Evolutionary conservation across 768 basidiomycete genomes (phyloP).

Genomic region (Suillus variegatus): DNA sequence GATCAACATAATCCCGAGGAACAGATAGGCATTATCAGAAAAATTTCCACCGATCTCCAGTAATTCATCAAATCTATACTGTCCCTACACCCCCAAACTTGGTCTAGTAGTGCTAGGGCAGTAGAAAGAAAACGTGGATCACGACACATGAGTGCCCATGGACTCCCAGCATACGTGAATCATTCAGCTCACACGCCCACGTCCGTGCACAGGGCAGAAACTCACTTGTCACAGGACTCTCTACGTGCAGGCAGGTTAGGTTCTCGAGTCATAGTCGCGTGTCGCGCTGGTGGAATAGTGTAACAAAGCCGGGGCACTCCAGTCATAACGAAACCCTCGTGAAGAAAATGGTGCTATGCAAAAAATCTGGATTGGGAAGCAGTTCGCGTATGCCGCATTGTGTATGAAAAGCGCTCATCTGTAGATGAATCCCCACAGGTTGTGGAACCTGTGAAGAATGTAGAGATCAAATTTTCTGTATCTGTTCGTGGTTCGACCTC

Average conservation of each 20-base stretch:
- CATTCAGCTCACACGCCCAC: slow-evolving; percentile 12
- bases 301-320: slow-evolving; percentile 85
- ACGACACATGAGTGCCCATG: slow-evolving; percentile 94
- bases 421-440: slow-evolving; percentile 61
- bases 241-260: slow-evolving; percentile 86
- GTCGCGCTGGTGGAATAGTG: slow-evolving; percentile 72
- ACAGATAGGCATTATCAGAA: slow-evolving; percentile 84
- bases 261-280: slow-evolving; percentile 70
- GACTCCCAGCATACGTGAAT: slow-evolving; percentile 89
- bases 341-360: slow-evolving; percentile 90
- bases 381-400: slow-evolving; percentile 45
- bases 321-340: slow-evolving; percentile 79
- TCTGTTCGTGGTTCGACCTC: slow-evolving; percentile 6
- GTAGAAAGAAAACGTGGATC: slow-evolving; percentile 12
- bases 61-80: slow-evolving; percentile 99
- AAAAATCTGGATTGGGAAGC: slow-evolving; percentile 74
- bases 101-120: slow-evolving; percentile 1
- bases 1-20: slow-evolving; percentile 96
- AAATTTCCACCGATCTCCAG: slow-evolving; percentile 93
- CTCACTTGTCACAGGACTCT: slow-evolving; percentile 89
- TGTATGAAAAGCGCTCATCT: slow-evolving; percentile 66
- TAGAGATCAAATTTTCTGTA: slow-evolving; percentile 23
- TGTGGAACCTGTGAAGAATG: slow-evolving; percentile 58
- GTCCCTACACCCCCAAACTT: slow-evolving; percentile 9
- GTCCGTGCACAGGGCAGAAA: slow-evolving; percentile 18